Evolutionary conservation across 2,329 filamentous ascomycete genomes (phyloP).

Genomic region (Orbilia oligospora): DNA sequence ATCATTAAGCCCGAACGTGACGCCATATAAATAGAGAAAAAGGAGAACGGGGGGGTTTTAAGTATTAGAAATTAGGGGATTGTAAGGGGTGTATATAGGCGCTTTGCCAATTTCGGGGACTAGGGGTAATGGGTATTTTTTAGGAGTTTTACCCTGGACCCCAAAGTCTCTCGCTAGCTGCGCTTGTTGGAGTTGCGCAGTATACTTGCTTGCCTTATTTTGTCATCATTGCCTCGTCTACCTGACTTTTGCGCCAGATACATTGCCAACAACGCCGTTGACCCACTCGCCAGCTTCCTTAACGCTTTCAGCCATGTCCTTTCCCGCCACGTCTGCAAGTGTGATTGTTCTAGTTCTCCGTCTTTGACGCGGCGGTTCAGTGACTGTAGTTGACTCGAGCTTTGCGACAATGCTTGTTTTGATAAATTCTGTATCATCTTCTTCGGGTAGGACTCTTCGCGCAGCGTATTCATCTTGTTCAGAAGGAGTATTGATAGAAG

Average conservation of each 20-base stretch:
- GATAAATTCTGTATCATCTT: constrained; percentile 51
- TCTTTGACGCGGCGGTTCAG: constrained; percentile 39
- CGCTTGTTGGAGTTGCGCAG: not conserved
- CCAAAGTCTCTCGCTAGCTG: not conserved
- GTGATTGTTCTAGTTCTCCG: constrained; percentile 53
- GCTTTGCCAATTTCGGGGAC: constrained; percentile 18
- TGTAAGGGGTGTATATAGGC: constrained; percentile 1
- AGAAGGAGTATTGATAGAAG: not conserved
- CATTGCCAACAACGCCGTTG: constrained; percentile 57
- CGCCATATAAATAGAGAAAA: constrained; percentile 26
- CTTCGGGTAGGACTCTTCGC: constrained; percentile 43
- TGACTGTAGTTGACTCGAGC: constrained; percentile 1
- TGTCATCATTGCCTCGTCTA: not conserved
- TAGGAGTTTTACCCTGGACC: not conserved
- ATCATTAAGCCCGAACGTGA: constrained; percentile 42
- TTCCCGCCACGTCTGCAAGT: constrained; percentile 49
- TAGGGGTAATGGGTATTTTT: constrained; percentile 2
- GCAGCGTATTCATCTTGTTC: constrained; percentile 48
- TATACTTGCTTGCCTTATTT: not conserved
- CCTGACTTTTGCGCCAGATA: constrained; percentile 58
- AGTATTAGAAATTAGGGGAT: constrained; percentile 50
- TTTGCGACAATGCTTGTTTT: constrained; percentile 52
- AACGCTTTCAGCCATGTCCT: constrained; percentile 57
- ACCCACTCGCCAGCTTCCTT: constrained; percentile 59
- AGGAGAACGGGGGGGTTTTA: constrained; percentile 13